phyloP scores from a whole-genome alignment of 371 early-diverging fungal genomes.

The Chytridium lagenaria region DNA sequence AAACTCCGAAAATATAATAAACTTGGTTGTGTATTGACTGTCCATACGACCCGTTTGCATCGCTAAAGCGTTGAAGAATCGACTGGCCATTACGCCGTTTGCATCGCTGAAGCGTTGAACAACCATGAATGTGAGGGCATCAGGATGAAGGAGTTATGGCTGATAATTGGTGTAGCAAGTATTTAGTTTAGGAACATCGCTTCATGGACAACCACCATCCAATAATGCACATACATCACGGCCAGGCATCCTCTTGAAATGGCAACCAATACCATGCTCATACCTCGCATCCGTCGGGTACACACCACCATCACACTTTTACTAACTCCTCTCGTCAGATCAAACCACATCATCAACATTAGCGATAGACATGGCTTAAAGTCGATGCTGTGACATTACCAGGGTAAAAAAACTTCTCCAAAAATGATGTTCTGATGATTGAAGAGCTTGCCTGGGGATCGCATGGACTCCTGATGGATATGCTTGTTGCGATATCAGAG shows the following conservation, averaged over 20 bases:
- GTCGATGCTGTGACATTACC: conserved; percentile 37
- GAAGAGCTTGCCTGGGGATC: conserved; percentile 42
- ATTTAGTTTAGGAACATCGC: background rate
- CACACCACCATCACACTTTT: background rate
- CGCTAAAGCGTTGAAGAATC: background rate
- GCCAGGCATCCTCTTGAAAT: conserved; percentile 25
- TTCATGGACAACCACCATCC: background rate
- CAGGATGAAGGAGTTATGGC: too few relatives aligned
- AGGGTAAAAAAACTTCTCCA: conserved; percentile 30
- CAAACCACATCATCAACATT: conserved; percentile 35
- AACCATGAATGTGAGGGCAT: too few relatives aligned
- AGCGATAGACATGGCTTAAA: conserved; percentile 40
- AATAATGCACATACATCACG: background rate
- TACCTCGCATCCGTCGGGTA: conserved; percentile 39
- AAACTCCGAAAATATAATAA: background rate
- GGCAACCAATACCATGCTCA: conserved; percentile 28
- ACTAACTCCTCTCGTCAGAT: background rate
- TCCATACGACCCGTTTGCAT: background rate
- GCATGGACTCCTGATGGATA: conserved; percentile 44
- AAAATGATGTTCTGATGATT: background rate
- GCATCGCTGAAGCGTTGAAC: too few relatives aligned
- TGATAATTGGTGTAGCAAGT: background rate
- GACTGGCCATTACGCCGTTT: too few relatives aligned
- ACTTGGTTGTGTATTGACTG: background rate
- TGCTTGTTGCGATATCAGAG: conserved; percentile 41